Evolutionary conservation across 805 yeast species (phyloP).

Genomic region (Zygoascus bituminiphila): DNA sequence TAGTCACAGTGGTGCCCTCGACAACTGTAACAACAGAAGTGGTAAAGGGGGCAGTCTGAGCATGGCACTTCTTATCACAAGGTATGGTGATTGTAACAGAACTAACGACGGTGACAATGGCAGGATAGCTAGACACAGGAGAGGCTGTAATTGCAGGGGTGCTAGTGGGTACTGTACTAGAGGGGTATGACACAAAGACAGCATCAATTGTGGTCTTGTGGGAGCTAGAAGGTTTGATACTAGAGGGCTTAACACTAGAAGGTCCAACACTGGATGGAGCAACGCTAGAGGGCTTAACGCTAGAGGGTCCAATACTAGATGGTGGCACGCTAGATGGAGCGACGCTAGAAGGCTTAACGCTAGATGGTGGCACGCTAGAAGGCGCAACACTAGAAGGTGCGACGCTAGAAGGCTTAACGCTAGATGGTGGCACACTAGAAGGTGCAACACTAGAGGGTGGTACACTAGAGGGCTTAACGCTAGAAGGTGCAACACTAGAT

Average conservation of each 20-base stretch:
- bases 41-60: background rate
- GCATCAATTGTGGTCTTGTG: background rate
- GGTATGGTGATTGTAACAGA: slow-evolving; percentile 12
- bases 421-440: background rate
- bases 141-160: background rate
- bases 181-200: background rate
- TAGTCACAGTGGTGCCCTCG: slow-evolving; percentile 6
- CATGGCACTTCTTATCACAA: slow-evolving; percentile 14
- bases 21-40: slow-evolving; percentile 1
- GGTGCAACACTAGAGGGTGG: background rate
- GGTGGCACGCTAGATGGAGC: background rate
- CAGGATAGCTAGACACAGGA: background rate
- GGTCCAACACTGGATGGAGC: background rate
- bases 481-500: background rate
- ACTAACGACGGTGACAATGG: slow-evolving; percentile 9
- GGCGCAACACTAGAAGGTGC: background rate
- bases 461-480: background rate
- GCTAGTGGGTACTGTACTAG: background rate
- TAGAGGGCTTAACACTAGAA: background rate
- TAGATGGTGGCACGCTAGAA: background rate
- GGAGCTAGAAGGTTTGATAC: background rate
- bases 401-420: background rate
- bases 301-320: background rate
- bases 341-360: background rate
- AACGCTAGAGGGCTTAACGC: background rate